Conservation (phyloP, 139 green algal genomes). For the Chlorella sp. region DNA sequence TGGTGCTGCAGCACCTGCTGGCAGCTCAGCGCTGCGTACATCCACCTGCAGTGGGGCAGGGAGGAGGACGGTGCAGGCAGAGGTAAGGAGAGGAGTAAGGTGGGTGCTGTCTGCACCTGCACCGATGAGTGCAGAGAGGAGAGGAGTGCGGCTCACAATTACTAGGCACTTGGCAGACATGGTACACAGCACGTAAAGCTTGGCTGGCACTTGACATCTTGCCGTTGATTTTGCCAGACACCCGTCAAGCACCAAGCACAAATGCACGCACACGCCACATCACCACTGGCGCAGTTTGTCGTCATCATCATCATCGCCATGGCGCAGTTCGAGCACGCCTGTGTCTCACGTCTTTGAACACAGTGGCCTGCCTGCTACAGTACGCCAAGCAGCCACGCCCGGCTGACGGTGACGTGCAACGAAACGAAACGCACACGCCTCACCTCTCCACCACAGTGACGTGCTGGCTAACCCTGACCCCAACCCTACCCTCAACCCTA, state of each 20-base stretch:
- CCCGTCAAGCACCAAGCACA: too few relatives aligned
- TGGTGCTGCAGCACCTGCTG: slow-evolving; percentile 48
- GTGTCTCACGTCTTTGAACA: background rate
- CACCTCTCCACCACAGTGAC: background rate
- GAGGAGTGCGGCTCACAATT: background rate
- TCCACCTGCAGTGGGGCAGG: slow-evolving; percentile 40
- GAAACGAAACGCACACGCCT: background rate
- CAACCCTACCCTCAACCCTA: background rate
- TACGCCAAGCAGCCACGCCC: background rate
- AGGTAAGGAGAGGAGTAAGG: background rate
- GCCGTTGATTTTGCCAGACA: too few relatives aligned
- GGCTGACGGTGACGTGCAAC: background rate
- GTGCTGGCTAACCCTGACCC: background rate
- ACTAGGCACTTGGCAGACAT: background rate
- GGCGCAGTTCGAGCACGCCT: too few relatives aligned
- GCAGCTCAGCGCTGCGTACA: slow-evolving; percentile 62
- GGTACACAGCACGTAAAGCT: background rate
- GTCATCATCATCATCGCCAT: too few relatives aligned
- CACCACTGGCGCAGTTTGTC: too few relatives aligned
- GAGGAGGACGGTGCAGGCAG: background rate
- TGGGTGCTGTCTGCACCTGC: background rate
- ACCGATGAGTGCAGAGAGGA: background rate
- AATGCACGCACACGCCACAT: too few relatives aligned
- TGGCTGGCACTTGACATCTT: background rate
- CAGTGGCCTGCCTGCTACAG: background rate